phyloP scores from a whole-genome alignment of 2,329 filamentous ascomycete species.

The Penicillium thymicola region DNA sequence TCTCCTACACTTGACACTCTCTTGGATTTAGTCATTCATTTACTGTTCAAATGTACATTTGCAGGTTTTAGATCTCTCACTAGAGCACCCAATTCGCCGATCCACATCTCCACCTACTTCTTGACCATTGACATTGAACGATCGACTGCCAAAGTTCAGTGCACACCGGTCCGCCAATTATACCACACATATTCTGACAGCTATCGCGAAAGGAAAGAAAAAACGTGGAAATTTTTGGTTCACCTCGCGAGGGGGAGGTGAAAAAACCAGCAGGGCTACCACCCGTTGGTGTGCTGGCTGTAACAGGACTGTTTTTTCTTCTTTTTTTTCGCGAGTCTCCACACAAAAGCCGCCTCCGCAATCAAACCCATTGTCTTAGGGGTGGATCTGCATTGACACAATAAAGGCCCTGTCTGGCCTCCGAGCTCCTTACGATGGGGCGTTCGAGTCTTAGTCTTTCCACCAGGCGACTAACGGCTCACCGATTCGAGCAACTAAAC shows the following conservation, averaged over 20 bases:
- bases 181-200: background rate
- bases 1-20: background rate
- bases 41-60: background rate
- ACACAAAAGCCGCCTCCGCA: background rate
- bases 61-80: background rate
- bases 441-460: constrained; percentile 36
- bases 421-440: constrained; percentile 28
- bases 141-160: constrained; percentile 1
- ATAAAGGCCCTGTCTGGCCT: constrained; percentile 8
- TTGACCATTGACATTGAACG: constrained; percentile 5
- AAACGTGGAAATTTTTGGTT: background rate
- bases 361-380: background rate
- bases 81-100: background rate
- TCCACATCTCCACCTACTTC: constrained; percentile 6
- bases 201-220: background rate
- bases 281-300: background rate
- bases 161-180: background rate
- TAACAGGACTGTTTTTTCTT: constrained; percentile 6
- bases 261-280: background rate
- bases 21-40: constrained; percentile 1
- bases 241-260: constrained; percentile 3
- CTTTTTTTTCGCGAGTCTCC: constrained; percentile 8
- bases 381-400: background rate
- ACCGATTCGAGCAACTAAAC: constrained; percentile 45
- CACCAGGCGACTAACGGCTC: constrained; percentile 43